phyloP scores from a whole-genome alignment of 495 filamentous ascomycete genomes.

The Astrocystis sublimbata region DNA sequence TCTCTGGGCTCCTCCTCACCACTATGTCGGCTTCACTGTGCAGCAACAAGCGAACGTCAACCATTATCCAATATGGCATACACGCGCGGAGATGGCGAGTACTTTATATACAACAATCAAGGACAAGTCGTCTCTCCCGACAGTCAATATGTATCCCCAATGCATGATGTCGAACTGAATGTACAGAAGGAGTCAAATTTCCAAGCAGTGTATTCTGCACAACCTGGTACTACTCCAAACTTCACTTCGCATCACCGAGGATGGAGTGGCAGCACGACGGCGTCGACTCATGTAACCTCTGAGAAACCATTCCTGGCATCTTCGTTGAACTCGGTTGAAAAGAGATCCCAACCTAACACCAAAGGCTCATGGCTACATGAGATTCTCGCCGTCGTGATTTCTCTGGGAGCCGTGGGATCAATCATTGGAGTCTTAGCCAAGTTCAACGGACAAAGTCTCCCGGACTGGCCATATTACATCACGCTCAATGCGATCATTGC shows the following conservation, averaged over 20 bases:
- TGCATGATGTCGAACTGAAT: not conserved
- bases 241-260: conserved; percentile 16
- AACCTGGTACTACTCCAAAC: not conserved
- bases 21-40: no score
- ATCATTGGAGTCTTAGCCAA: conserved; percentile 41
- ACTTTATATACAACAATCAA: not conserved
- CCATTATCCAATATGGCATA: no score
- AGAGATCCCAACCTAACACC: not conserved
- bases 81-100: not conserved
- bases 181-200: not conserved
- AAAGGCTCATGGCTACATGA: conserved; percentile 25
- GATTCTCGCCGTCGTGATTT: conserved; percentile 20
- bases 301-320: conserved; percentile 1
- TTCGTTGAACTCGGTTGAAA: not conserved
- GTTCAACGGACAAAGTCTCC: conserved; percentile 42
- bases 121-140: not conserved
- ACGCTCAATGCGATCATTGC: conserved; percentile 48
- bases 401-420: conserved; percentile 25
- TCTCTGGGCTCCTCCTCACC: no score
- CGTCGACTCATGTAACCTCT: conserved; percentile 2
- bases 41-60: no score
- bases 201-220: not conserved
- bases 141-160: not conserved
- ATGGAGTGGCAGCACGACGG: conserved; percentile 18
- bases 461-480: conserved; percentile 48